Base-by-base conservation (phyloP, 176 grass and related monocot species). In the Eragrostis curvula region DNA sequence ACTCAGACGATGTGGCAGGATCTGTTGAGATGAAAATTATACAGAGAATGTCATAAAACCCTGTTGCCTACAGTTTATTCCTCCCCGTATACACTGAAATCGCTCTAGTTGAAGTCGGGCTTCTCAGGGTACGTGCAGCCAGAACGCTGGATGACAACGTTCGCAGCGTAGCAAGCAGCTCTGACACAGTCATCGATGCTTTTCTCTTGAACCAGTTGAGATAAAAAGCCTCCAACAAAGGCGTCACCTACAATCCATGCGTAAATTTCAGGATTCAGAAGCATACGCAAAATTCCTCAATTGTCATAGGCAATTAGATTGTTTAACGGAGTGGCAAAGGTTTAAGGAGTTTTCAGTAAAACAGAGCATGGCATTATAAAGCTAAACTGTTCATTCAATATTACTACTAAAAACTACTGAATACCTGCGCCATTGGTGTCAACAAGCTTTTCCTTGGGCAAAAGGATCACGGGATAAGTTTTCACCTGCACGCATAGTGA, bases 391-490 rank as follows among this genome's bases (percentile, higher is more conserved):
- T 9, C 24, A 68, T 45, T 58, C 8, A 67, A 59, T 0, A n/a
- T 57, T 30, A 24, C 25, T 41, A 7, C 45, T 8, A 30, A 28
- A 49, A 63, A 60, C 16, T 53, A 71, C 29, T 0, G 0, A 30
- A 30, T 90, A 99, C 96, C 96, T 82, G 96, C 96, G 12, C 93
- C 89, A 66, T 99, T 99, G 40, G 96, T 99, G 58, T 99, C 96
- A 27, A 99, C 91, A 63, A 99, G 93, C 87, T 96, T 99, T 80
- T 99, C 96, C 89, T 95, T 90, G 16, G 96, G 93, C 85, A 99
- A 85, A n/a, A 92, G 68, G 55, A 95, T 88, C 72, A 99, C 96
- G 51, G 96, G 89, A 68, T 88, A 99, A 57, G 75, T 90, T 39
- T 77, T 96, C 59, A 88, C 91, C 96, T 99, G 63, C 68, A 63